Evolutionary conservation across 768 basidiomycete genomes (phyloP).

Genomic region (Neoboletus magnificus): DNA sequence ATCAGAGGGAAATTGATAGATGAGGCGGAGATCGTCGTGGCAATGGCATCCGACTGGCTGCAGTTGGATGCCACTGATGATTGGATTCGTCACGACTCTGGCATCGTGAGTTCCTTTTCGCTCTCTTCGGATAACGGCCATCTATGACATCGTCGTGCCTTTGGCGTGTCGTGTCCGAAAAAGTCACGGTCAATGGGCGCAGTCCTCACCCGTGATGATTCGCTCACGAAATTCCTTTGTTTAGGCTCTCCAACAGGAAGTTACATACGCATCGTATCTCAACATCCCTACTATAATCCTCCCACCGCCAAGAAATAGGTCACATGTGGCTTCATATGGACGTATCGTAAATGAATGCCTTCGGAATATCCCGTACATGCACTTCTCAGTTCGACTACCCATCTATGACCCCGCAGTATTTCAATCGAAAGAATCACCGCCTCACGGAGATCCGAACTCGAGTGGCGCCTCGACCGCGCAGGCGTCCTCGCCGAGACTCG

Average conservation of each 20-base stretch:
- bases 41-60: slow-evolving; percentile 89
- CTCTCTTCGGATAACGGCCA: slow-evolving; percentile 3
- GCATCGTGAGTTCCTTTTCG: slow-evolving; percentile 63
- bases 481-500: slow-evolving; percentile 15
- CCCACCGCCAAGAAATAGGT: slow-evolving; percentile 82
- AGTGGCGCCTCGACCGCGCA: slow-evolving; percentile 26
- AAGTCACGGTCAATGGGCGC: slow-evolving; percentile 17
- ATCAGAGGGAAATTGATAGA: slow-evolving; percentile 41
- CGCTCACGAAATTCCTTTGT: slow-evolving; percentile 13
- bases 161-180: slow-evolving; percentile 14
- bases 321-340: slow-evolving; percentile 87
- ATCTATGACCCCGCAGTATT: slow-evolving; percentile 73
- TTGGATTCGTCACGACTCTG: slow-evolving; percentile 93
- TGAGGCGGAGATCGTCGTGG: slow-evolving; percentile 69
- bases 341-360: slow-evolving; percentile 83
- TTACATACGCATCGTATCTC: slow-evolving; percentile 90
- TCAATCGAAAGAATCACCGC: slow-evolving; percentile 35
- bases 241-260: slow-evolving; percentile 90
- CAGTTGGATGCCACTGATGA: slow-evolving; percentile 91
- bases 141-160: slow-evolving; percentile 8
- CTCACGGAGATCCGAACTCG: slow-evolving; percentile 27
- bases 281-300: slow-evolving; percentile 82
- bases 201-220: slow-evolving; percentile 6
- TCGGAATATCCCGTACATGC: slow-evolving; percentile 63
- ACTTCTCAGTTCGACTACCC: slow-evolving; percentile 79